phyloP scores from a whole-genome alignment of 2,329 filamentous ascomycete genomes.

The Ceratocystis eucalypticola region DNA sequence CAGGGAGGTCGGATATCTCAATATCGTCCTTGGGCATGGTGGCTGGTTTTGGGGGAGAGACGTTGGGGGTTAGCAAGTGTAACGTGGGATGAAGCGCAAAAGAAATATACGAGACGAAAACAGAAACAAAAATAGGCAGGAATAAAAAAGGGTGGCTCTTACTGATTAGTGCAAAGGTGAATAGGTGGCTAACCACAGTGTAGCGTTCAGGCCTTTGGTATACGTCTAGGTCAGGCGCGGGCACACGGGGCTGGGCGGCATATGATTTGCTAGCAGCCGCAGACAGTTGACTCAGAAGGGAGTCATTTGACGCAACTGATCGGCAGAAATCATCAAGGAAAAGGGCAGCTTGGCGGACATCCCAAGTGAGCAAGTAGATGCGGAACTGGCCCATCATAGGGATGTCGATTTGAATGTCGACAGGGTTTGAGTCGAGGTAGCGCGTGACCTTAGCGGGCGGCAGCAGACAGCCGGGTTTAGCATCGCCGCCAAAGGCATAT shows the following conservation, averaged over 20 bases:
- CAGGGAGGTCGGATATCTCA: slow-evolving; percentile 52
- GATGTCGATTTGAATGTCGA: slow-evolving; percentile 65
- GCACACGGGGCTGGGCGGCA: slow-evolving; percentile 40
- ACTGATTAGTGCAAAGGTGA: slow-evolving; percentile 58
- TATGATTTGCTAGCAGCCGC: slow-evolving; percentile 49
- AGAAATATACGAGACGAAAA: not conserved
- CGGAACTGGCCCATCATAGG: slow-evolving; percentile 66
- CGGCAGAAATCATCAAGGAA: slow-evolving; percentile 49
- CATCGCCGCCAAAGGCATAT: slow-evolving; percentile 33
- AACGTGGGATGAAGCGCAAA: not conserved
- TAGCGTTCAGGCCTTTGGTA: slow-evolving; percentile 57
- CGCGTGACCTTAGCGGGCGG: slow-evolving; percentile 58
- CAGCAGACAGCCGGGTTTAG: slow-evolving; percentile 42
- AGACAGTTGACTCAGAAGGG: slow-evolving; percentile 47
- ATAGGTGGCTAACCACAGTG: slow-evolving; percentile 50
- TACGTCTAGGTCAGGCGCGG: slow-evolving; percentile 44
- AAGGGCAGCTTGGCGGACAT: slow-evolving; percentile 40
- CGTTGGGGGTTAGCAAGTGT: not conserved
- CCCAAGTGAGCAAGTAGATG: slow-evolving; percentile 55
- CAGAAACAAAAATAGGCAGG: not conserved
- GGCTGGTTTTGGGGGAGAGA: slow-evolving; percentile 27
- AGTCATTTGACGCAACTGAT: slow-evolving; percentile 36
- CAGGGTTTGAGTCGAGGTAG: slow-evolving; percentile 64
- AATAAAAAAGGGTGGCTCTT: slow-evolving; percentile 25
- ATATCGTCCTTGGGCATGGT: slow-evolving; percentile 48